Evolutionary conservation across 2,329 filamentous ascomycete genomes (phyloP), one percentile per base, ranked within the genome.

Genomic region (Periconia sp.): DNA sequence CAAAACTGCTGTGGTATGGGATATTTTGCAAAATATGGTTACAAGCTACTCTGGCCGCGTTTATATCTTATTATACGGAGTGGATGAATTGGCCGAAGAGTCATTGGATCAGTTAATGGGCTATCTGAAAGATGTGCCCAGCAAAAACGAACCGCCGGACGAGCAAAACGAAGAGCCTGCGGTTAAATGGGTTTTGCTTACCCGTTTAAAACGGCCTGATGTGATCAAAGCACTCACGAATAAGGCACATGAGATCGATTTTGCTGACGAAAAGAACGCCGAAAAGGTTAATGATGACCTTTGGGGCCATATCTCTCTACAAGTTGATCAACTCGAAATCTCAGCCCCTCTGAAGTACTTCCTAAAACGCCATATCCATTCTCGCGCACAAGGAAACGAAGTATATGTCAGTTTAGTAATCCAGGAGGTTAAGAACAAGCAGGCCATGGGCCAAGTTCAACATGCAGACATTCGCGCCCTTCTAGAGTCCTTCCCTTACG

Each of bases 331-430:
- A 20, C 59, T 65, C 15, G 45, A 6, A 6, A 52, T 63, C 13
- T 49, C 57, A 6, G 47, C 57, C 2, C 57, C 60, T 15, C 45
- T 65, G 40, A 57, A 56, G 11, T 65, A 64, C 41, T 64, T 65
- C 30, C 57, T 63, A 8, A 65, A 65, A 44, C 58, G 60, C 11
- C 57, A 65, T 33, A 57, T 64, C 14, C 58, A 63, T 45, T 47
- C 59, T 3, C 54, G 62, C 30, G 62, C 61, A 2, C 58, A 64
- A 41, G 58, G 60, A 35, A 64, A 65, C 37, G 58, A 48, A 45
- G 62, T 64, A 30, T 65, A 65, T 31, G 62, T 65, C 17, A 62
- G 52, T 35, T 48, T 65, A 1, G 60, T 60, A 15, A 59, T 65
- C 11, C 61, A 64, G 19, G 63, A 65, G 48, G 43, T 65, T 14